A percentile compares a stretch with the other conserved stretches of the same genome.
These are phyloP conservation scores for Aeschynomene evenia DNA, from an alignment of 306 rosid species.

Conservation along the genomic window DNA sequence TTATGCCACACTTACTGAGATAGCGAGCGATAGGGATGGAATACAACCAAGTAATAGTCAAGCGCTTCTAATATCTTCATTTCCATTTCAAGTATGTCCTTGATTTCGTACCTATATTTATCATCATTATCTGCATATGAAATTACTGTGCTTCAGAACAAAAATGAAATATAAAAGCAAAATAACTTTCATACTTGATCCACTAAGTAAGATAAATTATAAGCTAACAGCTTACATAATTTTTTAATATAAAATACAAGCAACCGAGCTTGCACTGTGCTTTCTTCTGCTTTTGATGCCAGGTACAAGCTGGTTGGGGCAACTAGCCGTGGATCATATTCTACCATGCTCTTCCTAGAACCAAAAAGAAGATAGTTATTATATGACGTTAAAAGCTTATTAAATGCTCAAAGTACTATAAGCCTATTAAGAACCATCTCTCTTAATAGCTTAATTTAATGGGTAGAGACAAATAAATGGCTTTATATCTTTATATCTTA, in stretches of 20 bases:
- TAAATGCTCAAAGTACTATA: too few species aligned
- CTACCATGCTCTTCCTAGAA: slow-evolving; percentile 82
- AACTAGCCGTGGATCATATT: slow-evolving; percentile 90
- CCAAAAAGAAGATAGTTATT: slow-evolving; percentile 3
- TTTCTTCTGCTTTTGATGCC: slow-evolving; percentile 96
- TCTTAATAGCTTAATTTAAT: not conserved
- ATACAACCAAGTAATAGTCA: slow-evolving; percentile 85
- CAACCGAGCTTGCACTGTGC: slow-evolving; percentile 83
- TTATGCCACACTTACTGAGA: slow-evolving; percentile 69
- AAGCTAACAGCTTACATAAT: slow-evolving; percentile 45
- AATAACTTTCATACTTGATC: slow-evolving; percentile 21
- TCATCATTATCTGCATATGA: slow-evolving; percentile 74
- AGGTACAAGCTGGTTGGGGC: slow-evolving; percentile 93
- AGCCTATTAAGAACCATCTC: not conserved
- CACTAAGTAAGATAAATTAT: not conserved
- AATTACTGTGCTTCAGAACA: slow-evolving; percentile 25
- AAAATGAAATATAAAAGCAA: slow-evolving; percentile 8
- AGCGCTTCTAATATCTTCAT: slow-evolving; percentile 96
- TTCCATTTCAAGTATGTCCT: slow-evolving; percentile 97
- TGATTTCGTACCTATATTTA: slow-evolving; percentile 77
- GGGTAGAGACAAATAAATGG: not conserved
- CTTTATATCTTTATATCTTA: too few species aligned
- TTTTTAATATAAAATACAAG: slow-evolving; percentile 76
- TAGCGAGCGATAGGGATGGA: slow-evolving; percentile 88
- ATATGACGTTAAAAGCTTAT: not conserved